Evolutionary conservation across 306 rosid genomes (phyloP), one percentile per base, ranked within the genome.

Genomic region (Citrullus mucosospermus): DNA sequence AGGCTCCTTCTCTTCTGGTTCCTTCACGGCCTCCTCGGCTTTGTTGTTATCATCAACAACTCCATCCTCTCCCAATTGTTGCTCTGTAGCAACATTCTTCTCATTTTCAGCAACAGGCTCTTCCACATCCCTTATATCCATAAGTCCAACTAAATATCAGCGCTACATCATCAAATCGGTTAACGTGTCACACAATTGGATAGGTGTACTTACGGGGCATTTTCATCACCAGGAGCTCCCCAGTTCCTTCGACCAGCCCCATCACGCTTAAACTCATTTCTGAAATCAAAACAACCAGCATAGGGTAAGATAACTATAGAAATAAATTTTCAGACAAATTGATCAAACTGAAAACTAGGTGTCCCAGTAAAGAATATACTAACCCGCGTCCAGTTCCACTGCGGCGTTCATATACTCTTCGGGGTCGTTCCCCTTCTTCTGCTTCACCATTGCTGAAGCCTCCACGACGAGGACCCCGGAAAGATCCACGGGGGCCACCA

Each of bases 341-440:
- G 36, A 12, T 3, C 32, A 38, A 9, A 51, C 0, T 13, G 8
- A 7, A 4, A 75, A 44, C 13, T 39, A 82, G 11, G 14, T 0
- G 17, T 60, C 32, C 20, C 0, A 58, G 4, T 0, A 44, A 9
- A 15, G 7, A 65, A 28, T 63, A 38, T 44, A 85, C 88, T 84
- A n/a, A 89, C 93, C 93, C 93, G 12, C 86, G 90, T 30, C 90
- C 93, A 41, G 93, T 89, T 61, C 90, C 93, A 79, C 90, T 89
- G 77, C 80, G 90, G 12, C 93, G 93, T 8, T 89, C 91, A 79
- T 73, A 85, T 1, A 28, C 11, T 80, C 93, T 80, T 6, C 85
- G 86, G 38, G 93, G 86, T 8, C 85, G 89, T 61, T 87, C 93
- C 16, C 89, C 93, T 38, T 87, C 93, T 10, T 20, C 83, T 28